A percentile compares a stretch with the other conserved stretches of the same genome.
phyloP scores from a whole-genome alignment of 768 basidiomycete species.

The Mrakia hoshinonis region DNA sequence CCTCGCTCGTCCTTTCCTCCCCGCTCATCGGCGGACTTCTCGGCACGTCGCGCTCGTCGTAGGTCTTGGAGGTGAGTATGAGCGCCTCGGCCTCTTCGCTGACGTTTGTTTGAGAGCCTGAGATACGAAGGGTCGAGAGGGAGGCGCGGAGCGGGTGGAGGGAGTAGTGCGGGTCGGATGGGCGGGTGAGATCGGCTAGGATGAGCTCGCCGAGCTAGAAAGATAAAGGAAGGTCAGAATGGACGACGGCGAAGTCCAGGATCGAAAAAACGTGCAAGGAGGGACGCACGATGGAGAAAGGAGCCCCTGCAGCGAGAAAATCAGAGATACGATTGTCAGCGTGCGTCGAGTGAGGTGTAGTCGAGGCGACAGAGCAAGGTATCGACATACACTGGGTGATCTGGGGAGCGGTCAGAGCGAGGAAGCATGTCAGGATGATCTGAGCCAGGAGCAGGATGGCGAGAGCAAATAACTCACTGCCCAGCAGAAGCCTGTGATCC shows the following conservation, averaged over 20 bases:
- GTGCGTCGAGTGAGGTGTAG: no score
- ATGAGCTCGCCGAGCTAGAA: conserved; percentile 74
- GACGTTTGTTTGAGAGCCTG: conserved; percentile 17
- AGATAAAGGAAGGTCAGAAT: neutral
- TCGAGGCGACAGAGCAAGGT: neutral
- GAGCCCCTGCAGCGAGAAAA: conserved; percentile 49
- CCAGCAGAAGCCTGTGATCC: conserved; percentile 81
- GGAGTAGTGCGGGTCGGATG: conserved; percentile 24
- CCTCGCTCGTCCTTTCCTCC: neutral
- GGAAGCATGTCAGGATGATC: neutral
- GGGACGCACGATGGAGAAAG: conserved; percentile 66
- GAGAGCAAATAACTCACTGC: conserved; percentile 47
- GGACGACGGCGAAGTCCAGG: no score
- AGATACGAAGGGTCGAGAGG: conserved; percentile 9
- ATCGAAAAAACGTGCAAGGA: no score
- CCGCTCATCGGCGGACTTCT: conserved; percentile 15
- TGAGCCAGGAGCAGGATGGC: neutral
- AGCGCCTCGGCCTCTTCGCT: conserved; percentile 31
- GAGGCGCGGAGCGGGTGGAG: conserved; percentile 12
- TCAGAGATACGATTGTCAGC: neutral
- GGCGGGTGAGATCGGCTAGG: conserved; percentile 51
- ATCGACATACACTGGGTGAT: neutral
- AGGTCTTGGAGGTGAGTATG: conserved; percentile 38
- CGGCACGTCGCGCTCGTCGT: conserved; percentile 30
- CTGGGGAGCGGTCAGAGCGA: neutral